These are phyloP conservation scores for Dianthus caryophyllus DNA, from an alignment of 148 eudicot species.

Conservation along the genomic window DNA sequence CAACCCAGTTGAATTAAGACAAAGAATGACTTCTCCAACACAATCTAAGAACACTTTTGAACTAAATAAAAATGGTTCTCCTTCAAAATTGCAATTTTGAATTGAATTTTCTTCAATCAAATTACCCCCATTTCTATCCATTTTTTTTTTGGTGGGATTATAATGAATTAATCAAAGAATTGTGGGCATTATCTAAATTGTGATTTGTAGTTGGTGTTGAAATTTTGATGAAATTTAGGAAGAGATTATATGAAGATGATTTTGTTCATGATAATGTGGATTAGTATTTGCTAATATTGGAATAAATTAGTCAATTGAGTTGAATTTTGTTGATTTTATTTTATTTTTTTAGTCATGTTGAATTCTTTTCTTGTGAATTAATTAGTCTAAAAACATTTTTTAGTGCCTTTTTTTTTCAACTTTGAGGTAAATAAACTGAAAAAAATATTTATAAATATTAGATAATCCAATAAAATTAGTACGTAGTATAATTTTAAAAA, in stretches of 20 bases:
- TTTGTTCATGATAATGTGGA: not conserved
- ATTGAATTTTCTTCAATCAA: constrained; percentile 8
- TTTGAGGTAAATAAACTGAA: too few species aligned
- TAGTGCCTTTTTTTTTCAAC: too few species aligned
- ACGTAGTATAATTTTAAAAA: too few species aligned
- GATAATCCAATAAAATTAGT: too few species aligned
- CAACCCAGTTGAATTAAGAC: constrained; percentile 42
- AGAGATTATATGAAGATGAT: not conserved
- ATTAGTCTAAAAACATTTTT: too few species aligned
- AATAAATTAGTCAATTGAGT: not conserved
- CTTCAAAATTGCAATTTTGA: constrained; percentile 17
- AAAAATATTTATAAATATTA: too few species aligned
- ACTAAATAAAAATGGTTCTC: constrained; percentile 27
- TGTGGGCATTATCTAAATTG: not conserved
- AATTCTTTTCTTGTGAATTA: not conserved
- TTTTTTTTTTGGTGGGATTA: constrained; percentile 8
- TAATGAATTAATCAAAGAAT: not conserved
- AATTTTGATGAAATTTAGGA: not conserved
- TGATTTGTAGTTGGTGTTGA: not conserved
- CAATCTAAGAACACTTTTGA: constrained; percentile 48
- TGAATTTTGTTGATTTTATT: not conserved
- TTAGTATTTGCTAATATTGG: not conserved
- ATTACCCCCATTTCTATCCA: constrained; percentile 22
- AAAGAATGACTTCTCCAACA: constrained; percentile 55
- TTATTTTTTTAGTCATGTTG: not conserved